Evolutionary conservation across 768 basidiomycete genomes (phyloP).

Genomic region (Suillus paluster): DNA sequence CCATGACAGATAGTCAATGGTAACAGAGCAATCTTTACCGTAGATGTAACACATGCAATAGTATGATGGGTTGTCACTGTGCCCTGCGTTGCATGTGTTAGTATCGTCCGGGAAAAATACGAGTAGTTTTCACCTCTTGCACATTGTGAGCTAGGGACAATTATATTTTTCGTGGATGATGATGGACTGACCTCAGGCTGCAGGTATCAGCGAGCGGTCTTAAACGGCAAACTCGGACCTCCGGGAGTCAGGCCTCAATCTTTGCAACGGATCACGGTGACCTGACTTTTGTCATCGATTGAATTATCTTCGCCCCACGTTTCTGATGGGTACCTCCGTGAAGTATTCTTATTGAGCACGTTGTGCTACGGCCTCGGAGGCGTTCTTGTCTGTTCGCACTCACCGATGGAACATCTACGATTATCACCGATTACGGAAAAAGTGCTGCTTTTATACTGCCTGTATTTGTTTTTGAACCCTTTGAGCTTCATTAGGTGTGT

Average conservation of each 20-base stretch:
- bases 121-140: too few species aligned
- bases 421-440: too few species aligned
- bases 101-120: too few species aligned
- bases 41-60: too few species aligned
- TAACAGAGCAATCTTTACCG: background rate
- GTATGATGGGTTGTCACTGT: too few species aligned
- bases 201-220: background rate
- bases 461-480: background rate
- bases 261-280: background rate
- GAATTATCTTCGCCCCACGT: background rate
- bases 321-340: background rate
- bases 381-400: background rate
- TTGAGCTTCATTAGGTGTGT: background rate
- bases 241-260: too few species aligned
- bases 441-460: background rate
- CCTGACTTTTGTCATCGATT: background rate
- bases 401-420: background rate
- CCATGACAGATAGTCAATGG: background rate
- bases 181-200: too few species aligned
- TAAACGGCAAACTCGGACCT: background rate
- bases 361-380: background rate
- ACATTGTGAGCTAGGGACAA: too few species aligned
- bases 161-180: too few species aligned
- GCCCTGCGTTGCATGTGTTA: too few species aligned
- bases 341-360: slow-evolving; percentile 2